A percentile compares a stretch with the other conserved stretches of the same genome.
phyloP scores from a whole-genome alignment of 148 eudicot genomes.

The Chenopodium berlandieri region DNA sequence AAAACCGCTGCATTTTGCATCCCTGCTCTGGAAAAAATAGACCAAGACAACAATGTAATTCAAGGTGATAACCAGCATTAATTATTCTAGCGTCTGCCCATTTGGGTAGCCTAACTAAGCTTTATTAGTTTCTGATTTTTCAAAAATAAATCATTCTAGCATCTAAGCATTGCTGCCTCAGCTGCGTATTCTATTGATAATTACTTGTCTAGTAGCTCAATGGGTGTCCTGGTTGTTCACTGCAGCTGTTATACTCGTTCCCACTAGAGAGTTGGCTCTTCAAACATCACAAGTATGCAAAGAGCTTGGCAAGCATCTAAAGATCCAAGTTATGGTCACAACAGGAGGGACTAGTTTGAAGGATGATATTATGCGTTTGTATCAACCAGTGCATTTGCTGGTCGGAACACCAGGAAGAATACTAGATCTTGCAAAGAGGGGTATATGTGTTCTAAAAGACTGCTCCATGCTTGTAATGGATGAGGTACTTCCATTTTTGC shows the following conservation, averaged over 20 bases:
- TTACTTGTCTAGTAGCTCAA: conserved; percentile 20
- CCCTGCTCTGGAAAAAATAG: conserved; percentile 83
- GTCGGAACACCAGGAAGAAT: conserved; percentile 96
- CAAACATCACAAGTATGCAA: conserved; percentile 95
- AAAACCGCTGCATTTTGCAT: conserved; percentile 91
- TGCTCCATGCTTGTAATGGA: conserved; percentile 83
- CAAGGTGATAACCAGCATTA: conserved; percentile 49
- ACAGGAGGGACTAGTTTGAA: conserved; percentile 90
- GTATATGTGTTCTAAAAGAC: conserved; percentile 68
- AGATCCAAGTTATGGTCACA: conserved; percentile 85
- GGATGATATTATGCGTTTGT: conserved; percentile 92
- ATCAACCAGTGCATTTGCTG: conserved; percentile 89
- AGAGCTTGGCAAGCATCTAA: conserved; percentile 87
- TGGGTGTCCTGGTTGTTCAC: conserved; percentile 1
- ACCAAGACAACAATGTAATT: conserved; percentile 74
- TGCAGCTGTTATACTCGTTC: conserved; percentile 90
- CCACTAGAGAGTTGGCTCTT: conserved; percentile 89
- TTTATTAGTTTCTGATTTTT: too few species aligned
- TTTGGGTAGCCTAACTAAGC: too few species aligned
- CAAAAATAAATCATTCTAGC: conserved; percentile 8
- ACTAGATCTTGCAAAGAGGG: conserved; percentile 77
- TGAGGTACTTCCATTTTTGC: conserved; percentile 50
- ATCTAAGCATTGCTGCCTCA: conserved; percentile 9
- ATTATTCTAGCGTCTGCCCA: conserved; percentile 11
- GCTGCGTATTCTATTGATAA: conserved; percentile 10